phyloP scores from a whole-genome alignment of 306 rosid genomes.

The Rosa rugosa region DNA sequence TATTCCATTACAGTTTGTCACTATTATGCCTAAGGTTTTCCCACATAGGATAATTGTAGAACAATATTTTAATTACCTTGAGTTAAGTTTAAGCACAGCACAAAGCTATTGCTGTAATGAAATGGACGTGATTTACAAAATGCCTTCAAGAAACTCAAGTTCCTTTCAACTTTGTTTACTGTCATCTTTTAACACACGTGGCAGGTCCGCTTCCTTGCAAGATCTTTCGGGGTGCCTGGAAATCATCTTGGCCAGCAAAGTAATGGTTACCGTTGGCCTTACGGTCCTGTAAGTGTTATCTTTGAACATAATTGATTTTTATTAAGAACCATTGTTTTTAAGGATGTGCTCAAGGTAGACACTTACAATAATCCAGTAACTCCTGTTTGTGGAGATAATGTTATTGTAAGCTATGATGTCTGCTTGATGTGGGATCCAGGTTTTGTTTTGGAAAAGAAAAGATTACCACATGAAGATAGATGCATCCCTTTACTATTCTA shows the following conservation, averaged over 20 bases:
- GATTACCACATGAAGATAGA: constrained; percentile 15
- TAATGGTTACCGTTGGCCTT: constrained; percentile 96
- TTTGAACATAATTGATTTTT: constrained; percentile 1
- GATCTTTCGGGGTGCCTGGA: constrained; percentile 90
- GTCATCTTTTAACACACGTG: constrained; percentile 17
- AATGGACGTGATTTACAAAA: constrained; percentile 2
- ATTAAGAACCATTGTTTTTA: background rate
- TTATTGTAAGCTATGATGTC: background rate
- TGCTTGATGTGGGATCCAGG: constrained; percentile 17
- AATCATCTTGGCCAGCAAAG: constrained; percentile 97
- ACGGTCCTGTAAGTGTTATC: constrained; percentile 78
- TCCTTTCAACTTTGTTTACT: constrained; percentile 6
- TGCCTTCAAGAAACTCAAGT: constrained; percentile 16
- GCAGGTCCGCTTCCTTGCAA: constrained; percentile 95
- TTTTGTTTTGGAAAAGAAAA: constrained; percentile 21
- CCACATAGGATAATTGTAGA: background rate
- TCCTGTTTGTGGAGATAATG: background rate
- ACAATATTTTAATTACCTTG: background rate
- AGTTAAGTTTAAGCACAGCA: constrained; percentile 11
- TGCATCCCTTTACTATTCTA: constrained; percentile 12
- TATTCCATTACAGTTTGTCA: constrained; percentile 2
- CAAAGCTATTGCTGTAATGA: background rate
- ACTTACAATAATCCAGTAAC: constrained; percentile 5
- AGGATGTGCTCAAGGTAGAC: background rate
- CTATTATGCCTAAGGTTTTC: background rate